Evolutionary conservation across 495 filamentous ascomycete genomes (phyloP).

Genomic region (Xylaria castorea): DNA sequence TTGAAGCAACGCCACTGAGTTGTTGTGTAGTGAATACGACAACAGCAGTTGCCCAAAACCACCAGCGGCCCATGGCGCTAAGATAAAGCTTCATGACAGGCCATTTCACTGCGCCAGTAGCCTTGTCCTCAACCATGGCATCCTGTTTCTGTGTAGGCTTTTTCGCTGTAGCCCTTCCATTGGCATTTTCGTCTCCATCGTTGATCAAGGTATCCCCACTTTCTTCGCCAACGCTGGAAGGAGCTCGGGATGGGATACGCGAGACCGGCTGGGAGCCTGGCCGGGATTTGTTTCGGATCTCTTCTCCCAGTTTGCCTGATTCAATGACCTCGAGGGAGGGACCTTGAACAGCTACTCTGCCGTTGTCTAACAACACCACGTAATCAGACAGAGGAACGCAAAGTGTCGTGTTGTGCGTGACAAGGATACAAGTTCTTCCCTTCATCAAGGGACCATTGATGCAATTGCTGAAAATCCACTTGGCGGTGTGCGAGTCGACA

Average conservation of each 20-base stretch:
- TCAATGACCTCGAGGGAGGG: constrained; percentile 75
- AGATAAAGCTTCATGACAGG: constrained; percentile 85
- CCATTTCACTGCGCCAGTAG: constrained; percentile 84
- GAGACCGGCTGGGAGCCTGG: constrained; percentile 71
- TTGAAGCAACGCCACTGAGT: constrained; percentile 80
- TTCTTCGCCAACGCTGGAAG: constrained; percentile 69
- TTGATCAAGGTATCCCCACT: constrained; percentile 55
- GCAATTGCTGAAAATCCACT: constrained; percentile 96
- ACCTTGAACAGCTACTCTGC: constrained; percentile 78
- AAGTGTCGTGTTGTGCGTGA: constrained; percentile 93
- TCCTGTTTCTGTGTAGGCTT: constrained; percentile 56
- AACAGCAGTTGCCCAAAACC: constrained; percentile 83
- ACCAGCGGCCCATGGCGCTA: constrained; percentile 87
- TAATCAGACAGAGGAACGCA: constrained; percentile 79
- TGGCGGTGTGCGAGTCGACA: constrained; percentile 98
- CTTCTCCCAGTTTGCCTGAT: constrained; percentile 85
- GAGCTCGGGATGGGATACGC: constrained; percentile 72
- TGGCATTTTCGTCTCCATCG: constrained; percentile 45
- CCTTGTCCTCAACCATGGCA: constrained; percentile 74
- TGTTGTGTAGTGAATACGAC: constrained; percentile 81
- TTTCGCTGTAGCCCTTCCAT: constrained; percentile 48
- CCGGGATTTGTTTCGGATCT: constrained; percentile 70
- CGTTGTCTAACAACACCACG: constrained; percentile 88
- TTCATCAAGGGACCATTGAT: constrained; percentile 91
- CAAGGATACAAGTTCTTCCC: constrained; percentile 87